Percentiles rank a stretch among this genome's conserved stretches.
Conservation (phyloP, 164 flowering plant species). For the Chloranthus sessilifolius region DNA sequence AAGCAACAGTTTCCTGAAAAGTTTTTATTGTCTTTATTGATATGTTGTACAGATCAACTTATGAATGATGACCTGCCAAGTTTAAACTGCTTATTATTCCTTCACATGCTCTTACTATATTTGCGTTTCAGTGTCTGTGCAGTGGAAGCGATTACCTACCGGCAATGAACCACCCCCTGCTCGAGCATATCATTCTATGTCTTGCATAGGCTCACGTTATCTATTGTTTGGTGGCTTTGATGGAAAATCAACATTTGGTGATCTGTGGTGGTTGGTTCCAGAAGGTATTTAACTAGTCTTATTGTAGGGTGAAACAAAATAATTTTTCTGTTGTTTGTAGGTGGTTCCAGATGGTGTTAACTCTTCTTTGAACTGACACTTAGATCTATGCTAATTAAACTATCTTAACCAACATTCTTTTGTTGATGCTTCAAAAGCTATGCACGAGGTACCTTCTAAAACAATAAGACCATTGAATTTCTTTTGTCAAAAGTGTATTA, state of each 20-base stretch:
- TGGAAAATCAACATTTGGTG: slow-evolving; percentile 88
- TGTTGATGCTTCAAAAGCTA: no score
- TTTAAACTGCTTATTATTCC: not conserved
- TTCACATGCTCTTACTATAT: slow-evolving; percentile 1
- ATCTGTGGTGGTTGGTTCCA: slow-evolving; percentile 96
- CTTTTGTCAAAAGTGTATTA: no score
- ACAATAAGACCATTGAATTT: no score
- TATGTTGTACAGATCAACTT: no score
- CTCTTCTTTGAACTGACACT: no score
- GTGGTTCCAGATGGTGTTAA: no score
- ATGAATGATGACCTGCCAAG: slow-evolving; percentile 1
- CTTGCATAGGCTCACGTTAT: slow-evolving; percentile 65
- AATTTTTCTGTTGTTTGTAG: not conserved
- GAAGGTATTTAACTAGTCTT: slow-evolving; percentile 53
- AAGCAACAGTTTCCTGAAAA: no score
- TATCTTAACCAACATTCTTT: no score
- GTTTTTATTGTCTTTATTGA: no score
- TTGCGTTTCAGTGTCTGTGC: slow-evolving; percentile 62
- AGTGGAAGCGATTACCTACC: slow-evolving; percentile 87
- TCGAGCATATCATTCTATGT: slow-evolving; percentile 96
- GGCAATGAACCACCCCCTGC: slow-evolving; percentile 81
- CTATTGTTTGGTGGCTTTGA: slow-evolving; percentile 97
- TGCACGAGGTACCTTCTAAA: no score
- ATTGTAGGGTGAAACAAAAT: not conserved
- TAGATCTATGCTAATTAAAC: no score